Conservation (phyloP, 2,329 filamentous ascomycete genomes). For the Cladobotryum protrusum region DNA sequence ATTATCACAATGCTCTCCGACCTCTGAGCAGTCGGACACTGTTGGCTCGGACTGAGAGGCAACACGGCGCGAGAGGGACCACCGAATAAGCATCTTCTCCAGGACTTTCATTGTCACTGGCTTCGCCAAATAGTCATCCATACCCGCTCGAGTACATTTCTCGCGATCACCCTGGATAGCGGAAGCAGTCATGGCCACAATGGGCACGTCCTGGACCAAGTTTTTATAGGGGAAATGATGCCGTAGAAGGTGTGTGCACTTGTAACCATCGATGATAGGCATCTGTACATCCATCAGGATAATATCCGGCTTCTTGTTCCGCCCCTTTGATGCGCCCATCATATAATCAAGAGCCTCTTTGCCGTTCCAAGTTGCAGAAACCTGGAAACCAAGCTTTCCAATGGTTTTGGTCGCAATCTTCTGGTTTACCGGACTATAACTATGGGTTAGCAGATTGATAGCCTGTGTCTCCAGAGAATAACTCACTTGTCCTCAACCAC, state of each 20-base stretch:
- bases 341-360: conserved; percentile 74
- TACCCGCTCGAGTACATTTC: conserved; percentile 66
- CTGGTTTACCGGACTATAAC: conserved; percentile 56
- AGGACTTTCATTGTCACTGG: conserved; percentile 63
- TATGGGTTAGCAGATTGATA: conserved; percentile 12
- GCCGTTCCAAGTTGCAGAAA: conserved; percentile 69
- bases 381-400: conserved; percentile 64
- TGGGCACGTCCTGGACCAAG: conserved; percentile 57
- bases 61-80: conserved; percentile 41
- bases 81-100: conserved; percentile 66
- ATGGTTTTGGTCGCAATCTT: conserved; percentile 73
- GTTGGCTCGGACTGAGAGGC: conserved; percentile 21
- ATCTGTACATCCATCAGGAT: conserved; percentile 77
- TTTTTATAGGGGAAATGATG: conserved; percentile 60
- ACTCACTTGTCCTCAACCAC: conserved; percentile 76
- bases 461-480: not conserved
- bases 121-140: conserved; percentile 72
- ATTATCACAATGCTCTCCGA: conserved; percentile 36
- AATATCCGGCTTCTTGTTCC: conserved; percentile 58
- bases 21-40: conserved; percentile 41
- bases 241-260: conserved; percentile 66
- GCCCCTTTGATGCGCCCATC: conserved; percentile 43
- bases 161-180: conserved; percentile 72
- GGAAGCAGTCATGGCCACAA: conserved; percentile 76
- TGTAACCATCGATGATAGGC: conserved; percentile 72